Base-by-base conservation (phyloP, 1,284 basidiomycete genomes). In the Austroboletus sp. region DNA sequence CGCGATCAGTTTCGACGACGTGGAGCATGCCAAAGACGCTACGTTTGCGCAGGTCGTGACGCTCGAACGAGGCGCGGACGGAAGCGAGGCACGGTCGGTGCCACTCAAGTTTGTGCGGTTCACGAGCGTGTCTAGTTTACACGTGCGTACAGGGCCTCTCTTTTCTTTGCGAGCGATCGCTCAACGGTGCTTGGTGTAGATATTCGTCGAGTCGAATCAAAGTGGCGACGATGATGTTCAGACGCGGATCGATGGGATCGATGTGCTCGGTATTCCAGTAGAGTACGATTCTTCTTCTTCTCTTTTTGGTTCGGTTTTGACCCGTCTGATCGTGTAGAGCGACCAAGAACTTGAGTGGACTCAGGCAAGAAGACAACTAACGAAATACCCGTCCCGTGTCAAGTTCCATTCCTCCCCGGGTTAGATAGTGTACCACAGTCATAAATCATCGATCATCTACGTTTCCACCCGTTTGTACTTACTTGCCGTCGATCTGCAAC, bases 191-290 rank as follows among this genome's bases (percentile, higher is more conserved):
- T 26, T 4, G 34, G 5, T 10, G 31, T 58, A 89, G 82, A 80
- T 92, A 39, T 85, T 91, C 56, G 77, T 92, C 19, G 76, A 75
- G 47, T 79, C 79, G 19, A 91, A 92, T 58, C 83, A 88, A 53
- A 84, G 78, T 10, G 80, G 66, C 33, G 79, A 79, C 41, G 85
- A 89, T 39, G 77, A 79, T 8, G 39, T 44, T 11, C 49, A 35
- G 54, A 90, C 89, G 13, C 73, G 84, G 34, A 85, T 92, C 53
- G 85, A 90, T 62, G 77, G 71, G 19, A 70, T 92, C 43, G 88
- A 92, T 60, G 61, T 90, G 11, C 75, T 82, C 42, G 89, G 89
- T 6, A 57, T 75, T 15, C 70, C 79, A 6, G 71, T 78, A n/a
- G 78, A 79, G 78, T 82, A 57, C 41, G 81, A 21, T 21, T 3